Evolutionary conservation across 495 filamentous ascomycete species (phyloP).

Genomic region (Xylaria curta): DNA sequence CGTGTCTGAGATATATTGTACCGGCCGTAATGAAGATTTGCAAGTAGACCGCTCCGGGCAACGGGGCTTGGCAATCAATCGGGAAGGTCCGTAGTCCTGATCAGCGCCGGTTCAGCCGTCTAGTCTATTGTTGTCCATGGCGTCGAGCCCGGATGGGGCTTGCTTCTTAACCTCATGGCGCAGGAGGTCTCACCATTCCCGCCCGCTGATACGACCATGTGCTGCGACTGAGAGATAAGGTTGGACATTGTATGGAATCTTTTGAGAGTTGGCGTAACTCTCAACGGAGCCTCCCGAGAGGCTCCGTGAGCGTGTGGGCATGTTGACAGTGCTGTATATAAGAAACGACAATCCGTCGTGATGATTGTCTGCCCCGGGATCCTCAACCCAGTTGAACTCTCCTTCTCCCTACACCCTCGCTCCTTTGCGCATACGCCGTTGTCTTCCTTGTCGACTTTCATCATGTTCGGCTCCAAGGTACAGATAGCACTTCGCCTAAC

Average conservation of each 20-base stretch:
- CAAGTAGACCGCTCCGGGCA: neutral
- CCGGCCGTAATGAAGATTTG: neutral
- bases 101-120: constrained; percentile 1
- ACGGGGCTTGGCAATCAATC: constrained; percentile 20
- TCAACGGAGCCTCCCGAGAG: neutral
- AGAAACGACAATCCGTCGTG: neutral
- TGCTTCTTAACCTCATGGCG: constrained; percentile 11
- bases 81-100: constrained; percentile 22
- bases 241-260: constrained; percentile 19
- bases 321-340: constrained; percentile 5
- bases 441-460: constrained; percentile 4
- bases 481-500: neutral
- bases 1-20: neutral
- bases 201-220: constrained; percentile 9
- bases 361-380: neutral
- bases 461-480: constrained; percentile 42
- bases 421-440: neutral
- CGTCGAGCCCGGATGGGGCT: neutral
- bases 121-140: constrained; percentile 4
- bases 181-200: constrained; percentile 12
- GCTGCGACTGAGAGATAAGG: constrained; percentile 19
- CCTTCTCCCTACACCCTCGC: neutral
- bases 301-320: neutral
- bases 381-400: neutral
- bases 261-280: neutral